Percentiles rank a stretch among this genome's conserved stretches.
Evolutionary conservation across 2,329 filamentous ascomycete genomes (phyloP).

Genomic region (Claviceps quebecensis): DNA sequence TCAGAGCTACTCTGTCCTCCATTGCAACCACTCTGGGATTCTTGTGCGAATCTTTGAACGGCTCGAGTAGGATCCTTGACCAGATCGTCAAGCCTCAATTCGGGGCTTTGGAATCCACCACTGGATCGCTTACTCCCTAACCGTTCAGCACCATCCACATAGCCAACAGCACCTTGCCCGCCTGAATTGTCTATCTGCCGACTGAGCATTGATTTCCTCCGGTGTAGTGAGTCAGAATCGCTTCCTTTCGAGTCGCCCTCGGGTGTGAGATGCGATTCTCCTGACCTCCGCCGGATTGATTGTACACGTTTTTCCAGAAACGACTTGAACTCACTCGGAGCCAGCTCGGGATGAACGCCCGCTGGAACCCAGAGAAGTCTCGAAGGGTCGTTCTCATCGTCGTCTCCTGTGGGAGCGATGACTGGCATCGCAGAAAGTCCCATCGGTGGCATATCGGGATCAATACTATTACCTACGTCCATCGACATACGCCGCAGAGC

Average conservation of each 20-base stretch:
- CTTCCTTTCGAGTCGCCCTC: constrained; percentile 35
- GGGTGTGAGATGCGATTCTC: constrained; percentile 50
- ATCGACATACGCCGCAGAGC: constrained; percentile 87
- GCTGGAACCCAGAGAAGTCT: constrained; percentile 93
- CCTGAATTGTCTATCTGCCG: constrained; percentile 69
- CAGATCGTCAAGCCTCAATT: constrained; percentile 65
- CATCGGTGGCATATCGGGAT: constrained; percentile 62
- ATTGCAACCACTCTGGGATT: constrained; percentile 31
- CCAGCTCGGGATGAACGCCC: constrained; percentile 82
- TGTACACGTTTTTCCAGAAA: constrained; percentile 91
- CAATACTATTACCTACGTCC: constrained; percentile 64
- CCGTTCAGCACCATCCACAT: constrained; percentile 71
- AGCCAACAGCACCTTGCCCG: constrained; percentile 43
- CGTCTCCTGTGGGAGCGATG: constrained; percentile 55
- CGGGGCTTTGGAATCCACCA: constrained; percentile 36
- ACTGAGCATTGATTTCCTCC: constrained; percentile 94
- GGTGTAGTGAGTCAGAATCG: constrained; percentile 47
- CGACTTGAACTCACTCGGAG: constrained; percentile 90
- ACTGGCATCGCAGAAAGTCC: constrained; percentile 56
- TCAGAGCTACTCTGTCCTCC: constrained; percentile 35
- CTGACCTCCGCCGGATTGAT: constrained; percentile 72
- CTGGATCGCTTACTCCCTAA: constrained; percentile 60
- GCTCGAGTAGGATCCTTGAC: constrained; percentile 65
- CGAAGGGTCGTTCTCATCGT: constrained; percentile 78
- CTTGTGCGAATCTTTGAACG: constrained; percentile 54